These are phyloP conservation scores for Kwoniella dejecticola DNA, from an alignment of 768 basidiomycete species.

Conservation along the genomic window DNA sequence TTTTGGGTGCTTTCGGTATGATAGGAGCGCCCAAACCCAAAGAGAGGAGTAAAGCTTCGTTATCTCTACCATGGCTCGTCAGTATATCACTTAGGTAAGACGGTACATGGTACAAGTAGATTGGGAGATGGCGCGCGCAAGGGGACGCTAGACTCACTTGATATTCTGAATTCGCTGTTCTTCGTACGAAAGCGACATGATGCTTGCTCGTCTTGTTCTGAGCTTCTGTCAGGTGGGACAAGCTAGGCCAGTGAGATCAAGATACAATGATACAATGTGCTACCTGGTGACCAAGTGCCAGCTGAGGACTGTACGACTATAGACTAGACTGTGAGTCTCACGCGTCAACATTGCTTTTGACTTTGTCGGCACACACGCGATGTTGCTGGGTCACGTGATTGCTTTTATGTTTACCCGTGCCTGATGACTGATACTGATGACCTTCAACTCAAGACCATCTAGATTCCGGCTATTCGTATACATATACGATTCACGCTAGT, in stretches of 20 bases:
- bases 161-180: conserved; percentile 43
- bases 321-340: no score
- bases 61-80: conserved; percentile 26
- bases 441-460: no score
- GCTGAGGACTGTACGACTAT: no score
- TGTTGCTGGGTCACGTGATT: neutral
- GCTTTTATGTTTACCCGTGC: neutral
- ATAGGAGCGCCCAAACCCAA: conserved; percentile 35
- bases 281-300: no score
- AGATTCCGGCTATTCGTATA: no score
- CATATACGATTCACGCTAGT: no score
- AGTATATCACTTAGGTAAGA: neutral
- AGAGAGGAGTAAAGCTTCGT: conserved; percentile 42
- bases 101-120: neutral
- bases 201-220: no score
- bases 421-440: neutral
- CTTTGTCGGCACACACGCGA: neutral
- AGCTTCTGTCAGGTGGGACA: no score
- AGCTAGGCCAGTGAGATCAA: no score
- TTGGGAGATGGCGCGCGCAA: neutral
- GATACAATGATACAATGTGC: no score
- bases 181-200: conserved; percentile 29
- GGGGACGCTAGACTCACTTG: conserved; percentile 20
- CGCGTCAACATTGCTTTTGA: neutral
- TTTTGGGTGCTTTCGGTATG: conserved; percentile 4